Conservation (phyloP, 441 rosid species). For the Kokia cookei region DNA sequence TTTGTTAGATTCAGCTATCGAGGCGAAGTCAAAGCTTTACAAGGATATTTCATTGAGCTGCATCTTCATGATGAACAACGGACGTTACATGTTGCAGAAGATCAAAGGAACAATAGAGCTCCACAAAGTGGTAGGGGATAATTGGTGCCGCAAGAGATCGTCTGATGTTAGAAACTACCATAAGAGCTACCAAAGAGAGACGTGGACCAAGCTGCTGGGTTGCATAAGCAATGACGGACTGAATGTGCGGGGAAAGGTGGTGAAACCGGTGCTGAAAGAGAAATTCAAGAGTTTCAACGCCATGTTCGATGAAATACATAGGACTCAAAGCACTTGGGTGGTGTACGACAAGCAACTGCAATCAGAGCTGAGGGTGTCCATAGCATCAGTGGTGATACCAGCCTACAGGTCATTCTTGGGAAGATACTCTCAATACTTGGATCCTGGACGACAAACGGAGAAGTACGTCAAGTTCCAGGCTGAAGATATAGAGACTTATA, state of each 20-base stretch:
- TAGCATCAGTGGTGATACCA: slow-evolving; percentile 69
- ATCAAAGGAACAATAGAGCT: slow-evolving; percentile 67
- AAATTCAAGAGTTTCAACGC: slow-evolving; percentile 77
- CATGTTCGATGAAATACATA: slow-evolving; percentile 84
- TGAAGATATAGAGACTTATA: slow-evolving; percentile 70
- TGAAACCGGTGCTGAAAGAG: slow-evolving; percentile 74
- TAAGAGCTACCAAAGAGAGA: slow-evolving; percentile 74
- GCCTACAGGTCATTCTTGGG: slow-evolving; percentile 85
- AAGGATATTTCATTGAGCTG: slow-evolving; percentile 48
- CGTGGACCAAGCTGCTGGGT: slow-evolving; percentile 68
- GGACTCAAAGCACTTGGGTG: slow-evolving; percentile 86
- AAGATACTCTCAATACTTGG: slow-evolving; percentile 59
- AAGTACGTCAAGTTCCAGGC: slow-evolving; percentile 82
- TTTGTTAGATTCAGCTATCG: slow-evolving; percentile 55
- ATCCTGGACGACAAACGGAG: slow-evolving; percentile 77
- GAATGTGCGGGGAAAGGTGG: slow-evolving; percentile 61
- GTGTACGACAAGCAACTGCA: slow-evolving; percentile 87
- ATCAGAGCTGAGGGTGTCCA: slow-evolving; percentile 82
- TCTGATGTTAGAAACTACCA: slow-evolving; percentile 68
- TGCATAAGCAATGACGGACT: slow-evolving; percentile 66
- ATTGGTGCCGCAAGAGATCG: slow-evolving; percentile 67
- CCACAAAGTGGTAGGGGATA: slow-evolving; percentile 50
- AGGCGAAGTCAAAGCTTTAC: slow-evolving; percentile 57
- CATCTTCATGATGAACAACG: slow-evolving; percentile 95
- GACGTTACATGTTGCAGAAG: slow-evolving; percentile 81